These are phyloP conservation scores for Brassica carinata DNA, from an alignment of 345 rosid species.

Conservation along the genomic window DNA sequence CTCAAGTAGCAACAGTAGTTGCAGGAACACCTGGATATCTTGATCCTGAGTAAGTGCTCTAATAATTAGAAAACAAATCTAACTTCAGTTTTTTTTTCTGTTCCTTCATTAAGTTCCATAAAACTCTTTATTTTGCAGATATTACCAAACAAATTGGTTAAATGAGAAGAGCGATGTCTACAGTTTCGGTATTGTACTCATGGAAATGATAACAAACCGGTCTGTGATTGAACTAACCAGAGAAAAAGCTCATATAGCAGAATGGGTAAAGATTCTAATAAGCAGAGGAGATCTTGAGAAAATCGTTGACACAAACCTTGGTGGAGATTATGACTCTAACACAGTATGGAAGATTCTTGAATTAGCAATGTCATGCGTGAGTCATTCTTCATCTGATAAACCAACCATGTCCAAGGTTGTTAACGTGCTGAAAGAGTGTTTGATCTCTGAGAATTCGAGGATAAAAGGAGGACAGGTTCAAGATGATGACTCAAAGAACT, in stretches of 20 bases:
- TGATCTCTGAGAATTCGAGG: constrained; percentile 20
- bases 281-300: constrained; percentile 23
- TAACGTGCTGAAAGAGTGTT: constrained; percentile 28
- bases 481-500: constrained; percentile 30
- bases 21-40: constrained; percentile 47
- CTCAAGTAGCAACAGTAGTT: constrained; percentile 35
- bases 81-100: not conserved
- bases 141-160: constrained; percentile 38
- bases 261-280: constrained; percentile 26
- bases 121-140: constrained; percentile 30
- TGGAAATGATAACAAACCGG: constrained; percentile 47
- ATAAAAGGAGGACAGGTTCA: not conserved
- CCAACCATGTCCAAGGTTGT: constrained; percentile 38
- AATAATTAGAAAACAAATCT: not conserved
- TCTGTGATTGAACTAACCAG: constrained; percentile 28
- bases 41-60: constrained; percentile 47
- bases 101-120: not conserved
- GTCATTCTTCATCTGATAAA: constrained; percentile 31
- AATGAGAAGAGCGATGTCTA: constrained; percentile 30
- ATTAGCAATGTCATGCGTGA: constrained; percentile 32
- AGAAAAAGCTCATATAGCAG: constrained; percentile 33
- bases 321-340: constrained; percentile 29
- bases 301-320: constrained; percentile 26
- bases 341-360: constrained; percentile 37
- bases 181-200: constrained; percentile 45